Evolutionary conservation across 139 green algal species (phyloP).

Genomic region (Haematococcus sp.): DNA sequence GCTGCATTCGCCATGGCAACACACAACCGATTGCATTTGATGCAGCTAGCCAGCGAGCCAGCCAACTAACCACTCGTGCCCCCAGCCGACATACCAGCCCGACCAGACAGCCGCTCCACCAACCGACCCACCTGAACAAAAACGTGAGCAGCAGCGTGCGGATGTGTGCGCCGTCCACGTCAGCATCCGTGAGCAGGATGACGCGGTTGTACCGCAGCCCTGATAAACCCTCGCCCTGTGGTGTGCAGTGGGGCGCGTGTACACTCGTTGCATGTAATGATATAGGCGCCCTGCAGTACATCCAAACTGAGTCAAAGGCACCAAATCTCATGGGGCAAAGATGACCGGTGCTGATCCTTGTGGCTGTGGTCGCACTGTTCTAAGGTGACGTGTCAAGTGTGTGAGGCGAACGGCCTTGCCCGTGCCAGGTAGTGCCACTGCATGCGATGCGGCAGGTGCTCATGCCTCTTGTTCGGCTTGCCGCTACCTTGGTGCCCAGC

Average conservation of each 20-base stretch:
- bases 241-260: neutral
- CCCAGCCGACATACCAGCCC: no score
- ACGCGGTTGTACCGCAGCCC: constrained; percentile 74
- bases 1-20: no score
- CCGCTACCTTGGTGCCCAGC: constrained; percentile 79
- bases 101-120: no score
- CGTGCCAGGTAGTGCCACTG: neutral
- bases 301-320: no score
- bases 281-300: no score
- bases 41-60: no score
- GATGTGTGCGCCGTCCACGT: constrained; percentile 98
- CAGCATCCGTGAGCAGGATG: constrained; percentile 97
- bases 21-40: no score
- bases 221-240: neutral
- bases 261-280: neutral
- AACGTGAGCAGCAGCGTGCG: constrained; percentile 97
- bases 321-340: no score
- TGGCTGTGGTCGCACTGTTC: no score
- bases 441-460: constrained; percentile 32
- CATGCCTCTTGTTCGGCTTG: constrained; percentile 37
- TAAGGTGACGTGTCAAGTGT: no score
- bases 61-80: no score
- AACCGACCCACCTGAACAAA: constrained; percentile 84
- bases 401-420: constrained; percentile 3
- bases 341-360: no score